phyloP scores from a whole-genome alignment of 2,329 filamentous ascomycete species.

The Fusarium musae region DNA sequence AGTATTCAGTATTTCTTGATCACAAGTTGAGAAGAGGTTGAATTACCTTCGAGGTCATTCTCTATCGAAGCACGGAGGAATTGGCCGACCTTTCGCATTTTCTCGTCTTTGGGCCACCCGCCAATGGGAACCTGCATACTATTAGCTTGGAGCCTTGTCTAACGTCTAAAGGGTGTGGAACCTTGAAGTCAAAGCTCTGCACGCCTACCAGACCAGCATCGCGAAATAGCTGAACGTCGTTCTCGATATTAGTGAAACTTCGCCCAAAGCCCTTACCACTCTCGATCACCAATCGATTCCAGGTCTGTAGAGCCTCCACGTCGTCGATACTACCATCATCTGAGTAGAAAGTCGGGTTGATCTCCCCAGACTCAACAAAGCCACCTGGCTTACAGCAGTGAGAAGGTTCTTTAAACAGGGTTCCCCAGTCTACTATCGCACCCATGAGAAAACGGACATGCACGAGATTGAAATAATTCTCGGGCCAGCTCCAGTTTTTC shows the following conservation, averaged over 20 bases:
- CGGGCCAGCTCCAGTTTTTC: background rate
- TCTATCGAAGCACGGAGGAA: slow-evolving; percentile 14
- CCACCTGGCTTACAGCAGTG: background rate
- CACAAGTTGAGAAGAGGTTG: accelerated
- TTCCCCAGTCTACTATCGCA: background rate
- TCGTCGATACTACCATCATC: background rate
- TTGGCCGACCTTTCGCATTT: slow-evolving; percentile 1
- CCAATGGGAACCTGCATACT: background rate
- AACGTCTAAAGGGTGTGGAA: accelerated
- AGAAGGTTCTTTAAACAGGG: background rate
- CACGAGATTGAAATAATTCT: background rate
- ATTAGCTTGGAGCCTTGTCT: background rate
- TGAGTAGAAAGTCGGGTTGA: background rate
- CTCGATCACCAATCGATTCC: background rate
- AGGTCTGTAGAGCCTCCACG: background rate
- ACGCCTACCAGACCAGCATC: slow-evolving; percentile 5
- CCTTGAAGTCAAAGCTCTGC: slow-evolving; percentile 6
- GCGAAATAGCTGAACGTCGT: background rate
- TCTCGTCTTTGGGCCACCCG: slow-evolving; percentile 10
- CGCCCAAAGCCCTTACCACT: background rate
- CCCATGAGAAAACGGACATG: background rate
- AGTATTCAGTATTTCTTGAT: background rate
- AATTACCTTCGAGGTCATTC: slow-evolving; percentile 16
- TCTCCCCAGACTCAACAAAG: background rate
- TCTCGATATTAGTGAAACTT: background rate